Evolutionary conservation across 768 basidiomycete genomes (phyloP).

Genomic region (Collybia sordida): DNA sequence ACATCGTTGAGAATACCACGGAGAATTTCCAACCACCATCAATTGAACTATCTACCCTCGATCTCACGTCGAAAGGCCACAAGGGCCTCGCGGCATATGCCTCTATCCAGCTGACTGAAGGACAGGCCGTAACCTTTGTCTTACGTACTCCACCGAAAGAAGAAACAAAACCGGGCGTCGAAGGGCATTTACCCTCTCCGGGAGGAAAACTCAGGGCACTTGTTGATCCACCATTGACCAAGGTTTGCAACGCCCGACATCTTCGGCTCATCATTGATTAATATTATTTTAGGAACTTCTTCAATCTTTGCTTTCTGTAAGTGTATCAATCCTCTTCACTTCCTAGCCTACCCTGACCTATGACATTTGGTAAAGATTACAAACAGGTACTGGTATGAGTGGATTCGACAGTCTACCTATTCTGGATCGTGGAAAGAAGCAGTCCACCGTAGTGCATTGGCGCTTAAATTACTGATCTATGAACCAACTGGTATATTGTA

Average conservation of each 20-base stretch:
- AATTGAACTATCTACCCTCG: conserved; percentile 58
- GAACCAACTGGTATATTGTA: conserved; percentile 72
- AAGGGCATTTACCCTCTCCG: too few species aligned
- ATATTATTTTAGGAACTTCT: conserved; percentile 48
- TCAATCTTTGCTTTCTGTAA: conserved; percentile 53
- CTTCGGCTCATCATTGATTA: not conserved
- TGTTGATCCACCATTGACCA: conserved; percentile 75
- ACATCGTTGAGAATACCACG: conserved; percentile 57
- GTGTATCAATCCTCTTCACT: conserved; percentile 13
- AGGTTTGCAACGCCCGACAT: conserved; percentile 31
- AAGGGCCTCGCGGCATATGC: conserved; percentile 64
- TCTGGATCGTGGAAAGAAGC: conserved; percentile 94
- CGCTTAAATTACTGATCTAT: conserved; percentile 88
- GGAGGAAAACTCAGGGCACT: conserved; percentile 32
- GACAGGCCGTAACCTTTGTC: conserved; percentile 89
- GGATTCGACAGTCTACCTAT: conserved; percentile 90
- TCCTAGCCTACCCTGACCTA: not conserved
- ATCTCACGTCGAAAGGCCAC: conserved; percentile 71
- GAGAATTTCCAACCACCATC: conserved; percentile 36
- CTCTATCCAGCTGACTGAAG: conserved; percentile 70
- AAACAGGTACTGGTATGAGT: conserved; percentile 80
- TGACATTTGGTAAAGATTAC: conserved; percentile 47
- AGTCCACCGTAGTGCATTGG: conserved; percentile 90
- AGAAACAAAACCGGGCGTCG: conserved; percentile 1
- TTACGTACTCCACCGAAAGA: conserved; percentile 58